phyloP scores from a whole-genome alignment of 2,329 filamentous ascomycete genomes.

The Sclerotinia minor region DNA sequence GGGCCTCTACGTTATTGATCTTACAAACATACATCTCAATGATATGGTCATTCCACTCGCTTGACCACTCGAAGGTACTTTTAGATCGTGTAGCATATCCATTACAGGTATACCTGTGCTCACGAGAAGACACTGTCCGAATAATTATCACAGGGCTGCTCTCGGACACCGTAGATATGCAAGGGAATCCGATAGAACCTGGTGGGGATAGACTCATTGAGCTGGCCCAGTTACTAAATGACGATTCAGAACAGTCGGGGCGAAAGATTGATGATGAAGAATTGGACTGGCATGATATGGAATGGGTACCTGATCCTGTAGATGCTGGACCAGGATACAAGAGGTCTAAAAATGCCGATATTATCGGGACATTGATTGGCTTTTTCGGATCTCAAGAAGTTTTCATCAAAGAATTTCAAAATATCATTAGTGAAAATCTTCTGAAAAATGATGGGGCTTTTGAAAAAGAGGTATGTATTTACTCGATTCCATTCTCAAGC shows the following conservation, averaged over 20 bases:
- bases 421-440: slow-evolving; percentile 81
- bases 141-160: slow-evolving; percentile 75
- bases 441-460: slow-evolving; percentile 67
- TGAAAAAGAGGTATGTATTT: slow-evolving; percentile 60
- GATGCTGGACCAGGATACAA: slow-evolving; percentile 93
- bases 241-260: slow-evolving; percentile 49
- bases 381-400: slow-evolving; percentile 86
- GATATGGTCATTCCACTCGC: slow-evolving; percentile 72
- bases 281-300: slow-evolving; percentile 87
- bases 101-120: slow-evolving; percentile 73
- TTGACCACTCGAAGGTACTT: slow-evolving; percentile 76
- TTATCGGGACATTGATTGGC: slow-evolving; percentile 86
- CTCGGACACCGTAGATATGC: slow-evolving; percentile 55
- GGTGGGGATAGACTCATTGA: slow-evolving; percentile 59
- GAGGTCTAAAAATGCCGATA: slow-evolving; percentile 82
- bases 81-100: slow-evolving; percentile 72
- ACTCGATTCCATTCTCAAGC: slow-evolving; percentile 14
- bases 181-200: slow-evolving; percentile 41
- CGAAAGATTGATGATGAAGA: slow-evolving; percentile 63
- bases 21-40: slow-evolving; percentile 76
- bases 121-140: slow-evolving; percentile 73
- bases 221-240: slow-evolving; percentile 61
- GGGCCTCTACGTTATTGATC: slow-evolving; percentile 73
- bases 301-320: slow-evolving; percentile 88
- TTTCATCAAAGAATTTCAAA: slow-evolving; percentile 93